These are phyloP conservation scores for Trichophyton mentagrophytes DNA, from an alignment of 2,329 filamentous ascomycete species.

Conservation along the genomic window DNA sequence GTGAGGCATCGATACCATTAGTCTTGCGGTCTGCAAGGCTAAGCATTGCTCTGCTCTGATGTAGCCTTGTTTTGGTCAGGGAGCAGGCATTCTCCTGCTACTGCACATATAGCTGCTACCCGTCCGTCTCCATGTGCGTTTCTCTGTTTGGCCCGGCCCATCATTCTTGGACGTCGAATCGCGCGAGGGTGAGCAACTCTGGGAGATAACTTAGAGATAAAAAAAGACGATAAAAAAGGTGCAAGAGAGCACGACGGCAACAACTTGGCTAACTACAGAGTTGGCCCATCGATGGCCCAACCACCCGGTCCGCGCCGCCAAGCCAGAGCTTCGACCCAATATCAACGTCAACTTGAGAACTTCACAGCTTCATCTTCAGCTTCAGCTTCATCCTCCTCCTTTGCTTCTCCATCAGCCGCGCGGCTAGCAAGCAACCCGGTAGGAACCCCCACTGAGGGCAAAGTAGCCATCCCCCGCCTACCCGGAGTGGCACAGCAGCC, in stretches of 20 bases:
- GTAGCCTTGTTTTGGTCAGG: background rate
- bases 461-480: constrained; percentile 15
- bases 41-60: background rate
- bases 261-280: background rate
- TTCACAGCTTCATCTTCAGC: background rate
- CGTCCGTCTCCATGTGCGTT: background rate
- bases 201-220: too few species aligned
- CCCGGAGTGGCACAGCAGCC: background rate
- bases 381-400: constrained; percentile 2
- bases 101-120: background rate
- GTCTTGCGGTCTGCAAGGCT: background rate
- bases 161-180: background rate
- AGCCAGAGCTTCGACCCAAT: constrained; percentile 6
- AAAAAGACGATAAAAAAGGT: background rate
- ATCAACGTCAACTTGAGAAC: constrained; percentile 5
- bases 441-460: constrained; percentile 8
- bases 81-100: background rate
- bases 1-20: background rate
- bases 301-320: constrained; percentile 9
- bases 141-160: background rate
- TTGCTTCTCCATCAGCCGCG: background rate
- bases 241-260: background rate
- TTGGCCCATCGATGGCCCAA: constrained; percentile 6
- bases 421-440: constrained; percentile 5
- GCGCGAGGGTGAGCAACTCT: background rate